A percentile compares a stretch with the other conserved stretches of the same genome.
Conservation (phyloP, 192 early-diverging fungal genomes). For the Coemansia sp. region DNA sequence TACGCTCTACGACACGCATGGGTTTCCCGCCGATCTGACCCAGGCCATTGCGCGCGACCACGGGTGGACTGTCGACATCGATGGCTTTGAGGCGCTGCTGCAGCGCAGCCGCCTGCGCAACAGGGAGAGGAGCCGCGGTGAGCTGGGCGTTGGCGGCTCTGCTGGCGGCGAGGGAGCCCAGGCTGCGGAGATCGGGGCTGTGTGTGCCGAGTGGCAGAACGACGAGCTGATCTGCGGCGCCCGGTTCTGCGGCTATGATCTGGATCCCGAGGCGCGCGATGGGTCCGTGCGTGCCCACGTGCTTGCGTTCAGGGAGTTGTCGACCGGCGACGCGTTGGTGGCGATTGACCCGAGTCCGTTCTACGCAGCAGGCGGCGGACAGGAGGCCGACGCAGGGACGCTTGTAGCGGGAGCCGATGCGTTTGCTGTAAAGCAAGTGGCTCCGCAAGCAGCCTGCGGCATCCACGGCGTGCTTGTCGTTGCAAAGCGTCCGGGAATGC, state of each 20-base stretch:
- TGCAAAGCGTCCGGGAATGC: constrained; percentile 80
- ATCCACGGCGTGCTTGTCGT: constrained; percentile 79
- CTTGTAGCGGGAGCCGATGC: constrained; percentile 67
- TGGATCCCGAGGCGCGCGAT: constrained; percentile 65
- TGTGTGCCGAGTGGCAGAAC: constrained; percentile 73
- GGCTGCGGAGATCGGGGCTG: constrained; percentile 75
- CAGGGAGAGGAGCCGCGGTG: neutral
- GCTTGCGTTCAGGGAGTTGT: constrained; percentile 24
- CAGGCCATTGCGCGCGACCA: constrained; percentile 95
- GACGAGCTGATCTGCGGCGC: constrained; percentile 66
- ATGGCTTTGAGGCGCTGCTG: constrained; percentile 76
- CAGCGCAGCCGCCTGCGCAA: constrained; percentile 76
- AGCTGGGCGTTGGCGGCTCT: neutral
- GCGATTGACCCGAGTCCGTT: constrained; percentile 95
- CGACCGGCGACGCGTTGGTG: constrained; percentile 59
- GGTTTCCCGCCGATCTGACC: constrained; percentile 97
- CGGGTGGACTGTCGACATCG: constrained; percentile 80
- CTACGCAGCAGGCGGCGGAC: constrained; percentile 94
- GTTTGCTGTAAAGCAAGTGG: constrained; percentile 73
- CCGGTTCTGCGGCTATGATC: constrained; percentile 77
- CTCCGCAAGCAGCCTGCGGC: constrained; percentile 22
- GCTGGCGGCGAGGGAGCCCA: too few relatives aligned
- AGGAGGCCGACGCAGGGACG: constrained; percentile 86
- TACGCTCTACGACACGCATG: constrained; percentile 96
- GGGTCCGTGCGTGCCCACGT: constrained; percentile 63